These are phyloP conservation scores for Vachellia pachyceras DNA, from an alignment of 306 rosid genomes.

Conservation along the genomic window DNA sequence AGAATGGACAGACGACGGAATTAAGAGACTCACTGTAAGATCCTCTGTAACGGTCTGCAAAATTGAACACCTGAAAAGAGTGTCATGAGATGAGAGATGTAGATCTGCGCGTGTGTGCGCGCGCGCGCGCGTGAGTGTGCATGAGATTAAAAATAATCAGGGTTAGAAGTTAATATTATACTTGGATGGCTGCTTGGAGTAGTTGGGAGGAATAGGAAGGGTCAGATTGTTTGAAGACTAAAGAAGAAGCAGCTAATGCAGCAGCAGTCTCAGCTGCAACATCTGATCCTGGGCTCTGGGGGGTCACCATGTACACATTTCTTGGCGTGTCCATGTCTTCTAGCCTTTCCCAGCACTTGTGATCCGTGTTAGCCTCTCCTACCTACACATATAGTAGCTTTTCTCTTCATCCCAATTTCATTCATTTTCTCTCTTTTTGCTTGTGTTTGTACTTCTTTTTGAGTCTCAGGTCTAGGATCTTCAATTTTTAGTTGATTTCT, in stretches of 20 bases:
- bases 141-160: too few relatives aligned
- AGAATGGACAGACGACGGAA: constrained; percentile 86
- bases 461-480: too few relatives aligned
- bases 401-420: too few relatives aligned
- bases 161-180: constrained; percentile 11
- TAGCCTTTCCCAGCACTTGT: constrained; percentile 90
- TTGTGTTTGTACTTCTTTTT: too few relatives aligned
- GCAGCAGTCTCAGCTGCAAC: constrained; percentile 92
- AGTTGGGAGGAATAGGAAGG: constrained; percentile 66
- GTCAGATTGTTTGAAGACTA: constrained; percentile 72
- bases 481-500: too few relatives aligned
- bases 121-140: neutral
- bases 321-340: constrained; percentile 93
- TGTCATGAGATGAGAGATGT: too few relatives aligned
- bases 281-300: constrained; percentile 85
- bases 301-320: constrained; percentile 65
- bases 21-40: constrained; percentile 76
- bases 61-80: constrained; percentile 63
- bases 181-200: constrained; percentile 74
- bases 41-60: constrained; percentile 82
- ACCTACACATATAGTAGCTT: constrained; percentile 48
- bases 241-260: constrained; percentile 85
- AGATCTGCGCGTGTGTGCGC: neutral
- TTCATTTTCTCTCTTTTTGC: too few relatives aligned
- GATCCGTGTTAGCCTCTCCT: constrained; percentile 82